These are phyloP conservation scores for Dactylellina drechsleri DNA, from an alignment of 2,329 filamentous ascomycete species.

Conservation along the genomic window DNA sequence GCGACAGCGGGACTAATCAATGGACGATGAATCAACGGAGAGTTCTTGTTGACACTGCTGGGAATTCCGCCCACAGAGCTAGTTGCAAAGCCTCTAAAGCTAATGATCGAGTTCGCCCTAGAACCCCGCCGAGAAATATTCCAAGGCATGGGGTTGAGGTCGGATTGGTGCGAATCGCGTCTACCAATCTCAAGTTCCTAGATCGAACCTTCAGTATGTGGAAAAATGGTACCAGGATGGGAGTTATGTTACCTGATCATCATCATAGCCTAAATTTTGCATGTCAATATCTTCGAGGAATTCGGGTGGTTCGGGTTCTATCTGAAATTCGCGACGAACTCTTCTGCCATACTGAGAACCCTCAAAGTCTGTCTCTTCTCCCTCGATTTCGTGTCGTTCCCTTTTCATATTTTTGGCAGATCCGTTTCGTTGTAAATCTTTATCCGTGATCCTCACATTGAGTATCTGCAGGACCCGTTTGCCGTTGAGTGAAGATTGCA, in stretches of 20 bases:
- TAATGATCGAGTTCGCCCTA: constrained; percentile 46
- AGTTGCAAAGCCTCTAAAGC: constrained; percentile 55
- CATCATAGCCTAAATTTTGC: no score
- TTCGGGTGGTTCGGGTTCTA: not conserved
- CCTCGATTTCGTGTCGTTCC: not conserved
- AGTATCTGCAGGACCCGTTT: constrained; percentile 19
- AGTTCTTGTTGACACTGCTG: constrained; percentile 35
- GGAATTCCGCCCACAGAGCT: constrained; percentile 55
- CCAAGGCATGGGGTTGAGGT: constrained; percentile 50
- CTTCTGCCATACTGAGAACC: constrained; percentile 41
- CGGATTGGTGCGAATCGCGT: constrained; percentile 15
- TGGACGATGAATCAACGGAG: constrained; percentile 28
- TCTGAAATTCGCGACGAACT: constrained; percentile 17
- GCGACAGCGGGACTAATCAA: constrained; percentile 23
- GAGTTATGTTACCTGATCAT: no score
- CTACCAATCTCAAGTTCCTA: constrained; percentile 39
- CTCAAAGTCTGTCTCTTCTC: constrained; percentile 19
- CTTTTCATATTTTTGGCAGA: constrained; percentile 1
- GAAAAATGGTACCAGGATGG: no score
- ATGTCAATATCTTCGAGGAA: no score
- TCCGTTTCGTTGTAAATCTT: not conserved
- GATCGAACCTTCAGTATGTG: not conserved
- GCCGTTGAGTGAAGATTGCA: constrained; percentile 17
- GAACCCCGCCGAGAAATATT: constrained; percentile 52
- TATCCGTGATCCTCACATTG: not conserved